Evolutionary conservation across 331 rosid species (phyloP).

Genomic region (Rhamnella rubrinervis): DNA sequence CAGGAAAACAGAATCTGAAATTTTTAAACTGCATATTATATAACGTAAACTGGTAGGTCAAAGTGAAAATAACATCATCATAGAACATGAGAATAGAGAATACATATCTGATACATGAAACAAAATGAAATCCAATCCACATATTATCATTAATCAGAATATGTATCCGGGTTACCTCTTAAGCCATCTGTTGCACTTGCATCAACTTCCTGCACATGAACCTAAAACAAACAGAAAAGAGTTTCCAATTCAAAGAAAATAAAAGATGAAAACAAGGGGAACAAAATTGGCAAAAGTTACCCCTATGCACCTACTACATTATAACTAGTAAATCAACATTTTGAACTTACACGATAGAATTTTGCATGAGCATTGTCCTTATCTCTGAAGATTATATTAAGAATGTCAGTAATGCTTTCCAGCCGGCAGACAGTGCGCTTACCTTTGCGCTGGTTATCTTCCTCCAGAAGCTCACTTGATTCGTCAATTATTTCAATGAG

Average conservation of each 20-base stretch:
- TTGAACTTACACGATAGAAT: slow-evolving; percentile 64
- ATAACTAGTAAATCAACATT: slow-evolving; percentile 1
- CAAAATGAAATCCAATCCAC: neutral
- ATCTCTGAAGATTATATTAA: slow-evolving; percentile 60
- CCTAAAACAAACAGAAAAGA: slow-evolving; percentile 45
- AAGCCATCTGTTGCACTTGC: slow-evolving; percentile 57
- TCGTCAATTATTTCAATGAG: slow-evolving; percentile 52
- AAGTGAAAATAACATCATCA: neutral
- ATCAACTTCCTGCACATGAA: slow-evolving; percentile 79
- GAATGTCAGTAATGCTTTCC: slow-evolving; percentile 61
- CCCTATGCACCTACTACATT: neutral
- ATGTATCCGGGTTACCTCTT: slow-evolving; percentile 50
- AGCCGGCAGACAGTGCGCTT: slow-evolving; percentile 63
- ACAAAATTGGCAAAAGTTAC: slow-evolving; percentile 24
- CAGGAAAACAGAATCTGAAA: neutral
- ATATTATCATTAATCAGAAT: slow-evolving; percentile 3
- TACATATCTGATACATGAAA: neutral
- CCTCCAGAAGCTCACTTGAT: slow-evolving; percentile 78
- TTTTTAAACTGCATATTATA: neutral
- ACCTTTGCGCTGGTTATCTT: slow-evolving; percentile 68
- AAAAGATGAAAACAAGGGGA: slow-evolving; percentile 3
- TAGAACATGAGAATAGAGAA: too few relatives aligned
- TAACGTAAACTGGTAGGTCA: neutral
- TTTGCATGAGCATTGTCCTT: slow-evolving; percentile 65
- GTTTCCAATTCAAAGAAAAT: slow-evolving; percentile 23